These are phyloP conservation scores for Syzygium malaccense DNA, from an alignment of 441 rosid genomes.

Conservation along the genomic window DNA sequence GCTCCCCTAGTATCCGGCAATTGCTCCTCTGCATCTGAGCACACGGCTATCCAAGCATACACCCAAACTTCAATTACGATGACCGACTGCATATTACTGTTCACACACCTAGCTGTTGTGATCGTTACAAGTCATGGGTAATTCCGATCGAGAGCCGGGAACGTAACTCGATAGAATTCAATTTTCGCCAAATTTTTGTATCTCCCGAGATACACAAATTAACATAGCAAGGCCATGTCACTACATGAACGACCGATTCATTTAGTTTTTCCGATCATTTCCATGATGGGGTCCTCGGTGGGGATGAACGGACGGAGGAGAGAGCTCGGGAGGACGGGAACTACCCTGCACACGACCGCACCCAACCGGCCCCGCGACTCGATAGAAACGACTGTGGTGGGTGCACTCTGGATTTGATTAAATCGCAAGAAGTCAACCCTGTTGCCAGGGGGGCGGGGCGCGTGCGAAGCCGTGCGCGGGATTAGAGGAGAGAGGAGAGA, in stretches of 20 bases:
- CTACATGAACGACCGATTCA: not conserved
- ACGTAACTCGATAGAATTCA: not conserved
- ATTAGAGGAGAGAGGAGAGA: slow-evolving; percentile 15
- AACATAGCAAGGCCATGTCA: not conserved
- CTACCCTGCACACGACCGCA: not conserved
- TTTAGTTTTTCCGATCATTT: not conserved
- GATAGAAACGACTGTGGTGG: not conserved
- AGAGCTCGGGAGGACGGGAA: not conserved
- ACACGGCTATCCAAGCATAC: not conserved
- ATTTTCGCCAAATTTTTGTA: not conserved
- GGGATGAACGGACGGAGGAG: not conserved
- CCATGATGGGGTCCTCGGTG: not conserved
- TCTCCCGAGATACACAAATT: not conserved
- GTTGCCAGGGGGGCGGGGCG: not conserved
- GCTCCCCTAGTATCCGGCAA: rapidly evolving
- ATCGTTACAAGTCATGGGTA: too few species aligned
- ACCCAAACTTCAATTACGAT: rapidly evolving
- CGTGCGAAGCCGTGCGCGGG: slow-evolving; percentile 25
- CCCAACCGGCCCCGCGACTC: not conserved
- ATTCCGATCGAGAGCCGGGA: not conserved
- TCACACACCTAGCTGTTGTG: not conserved
- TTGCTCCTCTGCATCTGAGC: rapidly evolving
- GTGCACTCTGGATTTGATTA: not conserved
- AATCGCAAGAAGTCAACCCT: not conserved
- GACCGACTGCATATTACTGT: not conserved